These are phyloP conservation scores for Hura crepitans DNA, from an alignment of 441 rosid species.

Conservation along the genomic window DNA sequence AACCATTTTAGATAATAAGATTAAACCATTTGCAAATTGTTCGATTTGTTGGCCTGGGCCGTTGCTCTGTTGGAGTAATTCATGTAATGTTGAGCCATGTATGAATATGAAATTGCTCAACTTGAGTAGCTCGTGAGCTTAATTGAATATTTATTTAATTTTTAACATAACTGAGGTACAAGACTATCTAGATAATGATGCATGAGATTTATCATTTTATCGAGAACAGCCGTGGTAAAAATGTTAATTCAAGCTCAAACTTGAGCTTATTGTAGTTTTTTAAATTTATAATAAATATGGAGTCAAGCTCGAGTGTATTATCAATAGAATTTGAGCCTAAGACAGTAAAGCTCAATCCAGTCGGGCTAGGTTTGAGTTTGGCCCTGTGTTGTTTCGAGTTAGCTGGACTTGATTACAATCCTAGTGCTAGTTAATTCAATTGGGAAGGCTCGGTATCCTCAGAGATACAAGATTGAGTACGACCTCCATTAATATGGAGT, in stretches of 20 bases:
- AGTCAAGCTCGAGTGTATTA: neutral
- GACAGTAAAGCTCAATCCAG: neutral
- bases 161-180: too few relatives aligned
- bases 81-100: too few relatives aligned
- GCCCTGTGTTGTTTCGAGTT: neutral
- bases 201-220: too few relatives aligned
- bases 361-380: neutral
- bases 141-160: too few relatives aligned
- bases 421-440: neutral
- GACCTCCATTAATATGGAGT: neutral
- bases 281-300: neutral
- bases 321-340: neutral
- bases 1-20: too few relatives aligned
- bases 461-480: neutral
- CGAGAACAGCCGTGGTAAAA: neutral
- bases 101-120: too few relatives aligned
- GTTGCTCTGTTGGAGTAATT: too few relatives aligned
- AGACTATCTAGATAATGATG: too few relatives aligned
- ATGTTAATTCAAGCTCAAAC: neutral
- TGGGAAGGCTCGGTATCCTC: neutral
- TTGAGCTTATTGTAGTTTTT: neutral
- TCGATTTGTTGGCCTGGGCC: too few relatives aligned
- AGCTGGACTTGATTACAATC: too few relatives aligned
- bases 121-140: too few relatives aligned
- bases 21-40: too few relatives aligned